phyloP scores from a whole-genome alignment of 371 early-diverging fungal species.

The Batkoa obscura region DNA sequence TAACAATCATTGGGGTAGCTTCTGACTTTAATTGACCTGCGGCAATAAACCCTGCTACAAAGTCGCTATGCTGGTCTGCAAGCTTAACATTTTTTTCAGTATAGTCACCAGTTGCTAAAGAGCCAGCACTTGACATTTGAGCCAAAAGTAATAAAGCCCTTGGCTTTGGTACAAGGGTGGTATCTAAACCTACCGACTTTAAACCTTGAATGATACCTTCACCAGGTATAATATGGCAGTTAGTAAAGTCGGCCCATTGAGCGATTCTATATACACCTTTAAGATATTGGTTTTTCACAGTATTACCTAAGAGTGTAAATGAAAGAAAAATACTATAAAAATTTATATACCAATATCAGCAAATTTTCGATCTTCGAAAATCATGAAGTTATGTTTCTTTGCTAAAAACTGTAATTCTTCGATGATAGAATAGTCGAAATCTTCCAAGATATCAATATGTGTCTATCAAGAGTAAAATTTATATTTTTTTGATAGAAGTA shows the following conservation, averaged over 20 bases:
- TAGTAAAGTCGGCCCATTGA: slow-evolving; percentile 87
- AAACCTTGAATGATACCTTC: slow-evolving; percentile 87
- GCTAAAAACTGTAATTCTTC: slow-evolving; percentile 47
- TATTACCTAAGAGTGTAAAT: slow-evolving; percentile 45
- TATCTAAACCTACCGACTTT: slow-evolving; percentile 42
- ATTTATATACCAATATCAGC: slow-evolving; percentile 55
- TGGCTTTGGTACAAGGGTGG: slow-evolving; percentile 28
- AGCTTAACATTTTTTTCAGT: slow-evolving; percentile 67
- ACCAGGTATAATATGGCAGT: slow-evolving; percentile 86
- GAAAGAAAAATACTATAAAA: background rate
- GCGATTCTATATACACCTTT: slow-evolving; percentile 82
- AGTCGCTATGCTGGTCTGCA: slow-evolving; percentile 69
- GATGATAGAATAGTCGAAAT: slow-evolving; percentile 73
- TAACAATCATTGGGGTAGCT: slow-evolving; percentile 50
- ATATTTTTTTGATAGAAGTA: background rate
- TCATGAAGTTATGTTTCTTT: slow-evolving; percentile 75
- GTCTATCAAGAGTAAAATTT: slow-evolving; percentile 28
- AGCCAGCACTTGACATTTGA: slow-evolving; percentile 90
- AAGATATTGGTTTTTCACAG: slow-evolving; percentile 83
- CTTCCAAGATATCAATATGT: slow-evolving; percentile 83
- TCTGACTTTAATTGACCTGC: slow-evolving; percentile 42
- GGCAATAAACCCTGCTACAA: slow-evolving; percentile 89
- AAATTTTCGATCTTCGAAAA: slow-evolving; percentile 96
- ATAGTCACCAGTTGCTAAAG: slow-evolving; percentile 60
- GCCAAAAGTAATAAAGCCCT: slow-evolving; percentile 77